Conservation (phyloP, 2,329 filamentous ascomycete species). For the Talaromyces funiculosus region DNA sequence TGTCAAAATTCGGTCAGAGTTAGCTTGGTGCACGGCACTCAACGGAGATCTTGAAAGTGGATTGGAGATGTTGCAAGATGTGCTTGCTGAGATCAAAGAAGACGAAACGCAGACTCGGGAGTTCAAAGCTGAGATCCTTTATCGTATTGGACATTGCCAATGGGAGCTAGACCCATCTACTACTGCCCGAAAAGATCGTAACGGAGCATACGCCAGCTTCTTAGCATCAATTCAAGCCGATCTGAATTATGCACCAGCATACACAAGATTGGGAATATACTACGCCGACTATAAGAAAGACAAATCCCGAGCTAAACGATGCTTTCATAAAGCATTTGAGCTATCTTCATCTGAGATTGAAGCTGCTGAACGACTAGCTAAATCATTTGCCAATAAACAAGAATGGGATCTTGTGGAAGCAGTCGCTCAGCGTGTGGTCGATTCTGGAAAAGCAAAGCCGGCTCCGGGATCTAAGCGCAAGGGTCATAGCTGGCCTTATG, state of each 20-base stretch:
- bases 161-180: slow-evolving; percentile 78
- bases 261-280: slow-evolving; percentile 83
- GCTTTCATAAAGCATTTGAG: slow-evolving; percentile 95
- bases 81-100: slow-evolving; percentile 59
- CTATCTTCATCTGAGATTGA: slow-evolving; percentile 79
- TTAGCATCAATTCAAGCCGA: slow-evolving; percentile 79
- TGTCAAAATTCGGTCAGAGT: slow-evolving; percentile 73
- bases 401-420: slow-evolving; percentile 98
- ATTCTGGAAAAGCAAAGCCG: slow-evolving; percentile 88
- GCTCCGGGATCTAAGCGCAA: slow-evolving; percentile 89
- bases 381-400: slow-evolving; percentile 77
- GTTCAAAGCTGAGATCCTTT: slow-evolving; percentile 77
- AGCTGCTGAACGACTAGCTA: slow-evolving; percentile 80
- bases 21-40: slow-evolving; percentile 86
- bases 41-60: slow-evolving; percentile 68
- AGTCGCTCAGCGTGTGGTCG: slow-evolving; percentile 81
- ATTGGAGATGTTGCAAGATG: slow-evolving; percentile 63
- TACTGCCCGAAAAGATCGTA: slow-evolving; percentile 69
- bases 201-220: slow-evolving; percentile 77
- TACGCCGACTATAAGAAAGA: slow-evolving; percentile 89
- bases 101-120: slow-evolving; percentile 58
- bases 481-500: slow-evolving; percentile 92
- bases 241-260: slow-evolving; percentile 80
- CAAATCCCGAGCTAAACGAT: slow-evolving; percentile 77
- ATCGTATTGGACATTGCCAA: slow-evolving; percentile 77